phyloP scores from a whole-genome alignment of 441 rosid genomes.

The Isatis lusitanica region DNA sequence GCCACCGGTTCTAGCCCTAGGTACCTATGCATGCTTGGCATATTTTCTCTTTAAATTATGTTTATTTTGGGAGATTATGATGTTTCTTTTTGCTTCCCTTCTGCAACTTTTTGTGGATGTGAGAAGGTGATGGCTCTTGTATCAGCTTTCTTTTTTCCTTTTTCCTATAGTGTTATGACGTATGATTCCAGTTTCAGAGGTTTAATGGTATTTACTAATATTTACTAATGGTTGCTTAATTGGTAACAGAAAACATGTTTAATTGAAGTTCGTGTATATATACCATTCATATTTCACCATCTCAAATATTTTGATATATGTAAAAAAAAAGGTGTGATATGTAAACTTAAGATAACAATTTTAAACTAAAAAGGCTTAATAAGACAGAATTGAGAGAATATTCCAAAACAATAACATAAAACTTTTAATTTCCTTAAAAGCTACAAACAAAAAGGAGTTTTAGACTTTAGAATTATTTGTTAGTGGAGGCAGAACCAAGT shows the following conservation, averaged over 20 bases:
- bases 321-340: too few species aligned
- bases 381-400: background rate
- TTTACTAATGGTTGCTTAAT: background rate
- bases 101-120: constrained; percentile 43
- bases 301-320: background rate
- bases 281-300: background rate
- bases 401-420: background rate
- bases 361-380: background rate
- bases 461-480: background rate
- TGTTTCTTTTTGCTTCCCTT: constrained; percentile 43
- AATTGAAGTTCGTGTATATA: background rate
- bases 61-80: constrained; percentile 14
- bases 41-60: background rate
- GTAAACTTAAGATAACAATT: background rate
- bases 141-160: constrained; percentile 1
- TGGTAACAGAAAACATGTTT: background rate
- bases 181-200: constrained; percentile 16
- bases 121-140: constrained; percentile 49
- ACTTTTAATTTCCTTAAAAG: background rate
- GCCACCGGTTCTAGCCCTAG: background rate
- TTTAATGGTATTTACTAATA: background rate
- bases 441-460: constrained; percentile 15
- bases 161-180: background rate
- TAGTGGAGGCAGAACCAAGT: constrained; percentile 32
- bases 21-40: background rate